These are phyloP conservation scores for Cercophora sp. DNA, from an alignment of 495 filamentous ascomycete species.

Conservation along the genomic window DNA sequence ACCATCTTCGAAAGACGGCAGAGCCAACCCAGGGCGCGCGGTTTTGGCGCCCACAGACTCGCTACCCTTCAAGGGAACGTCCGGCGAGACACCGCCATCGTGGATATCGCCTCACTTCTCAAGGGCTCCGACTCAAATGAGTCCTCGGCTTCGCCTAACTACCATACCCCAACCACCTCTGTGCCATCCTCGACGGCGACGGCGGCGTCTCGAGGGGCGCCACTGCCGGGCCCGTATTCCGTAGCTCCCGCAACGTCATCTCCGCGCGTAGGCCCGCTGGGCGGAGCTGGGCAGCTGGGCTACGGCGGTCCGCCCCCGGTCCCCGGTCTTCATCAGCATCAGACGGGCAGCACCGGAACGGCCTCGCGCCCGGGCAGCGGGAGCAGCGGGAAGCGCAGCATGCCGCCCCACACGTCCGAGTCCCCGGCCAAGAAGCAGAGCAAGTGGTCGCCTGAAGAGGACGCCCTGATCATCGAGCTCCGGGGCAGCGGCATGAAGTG, in stretches of 20 bases:
- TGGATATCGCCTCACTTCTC: conserved; percentile 85
- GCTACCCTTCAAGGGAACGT: conserved; percentile 24
- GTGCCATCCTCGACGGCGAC: conserved; percentile 40
- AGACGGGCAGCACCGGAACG: conserved; percentile 4
- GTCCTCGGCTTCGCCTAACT: conserved; percentile 54
- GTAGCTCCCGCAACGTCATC: conserved; percentile 22
- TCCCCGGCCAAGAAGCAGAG: conserved; percentile 90
- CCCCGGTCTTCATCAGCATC: neutral
- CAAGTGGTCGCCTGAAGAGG: conserved; percentile 93
- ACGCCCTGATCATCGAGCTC: conserved; percentile 82
- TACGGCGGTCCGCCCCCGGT: conserved; percentile 4
- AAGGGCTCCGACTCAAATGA: conserved; percentile 79
- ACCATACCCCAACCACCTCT: conserved; percentile 49
- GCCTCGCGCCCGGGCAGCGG: conserved; percentile 18
- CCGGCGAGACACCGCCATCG: conserved; percentile 58
- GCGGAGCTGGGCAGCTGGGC: too few relatives aligned
- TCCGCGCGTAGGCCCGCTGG: conserved; percentile 15
- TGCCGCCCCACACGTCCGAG: conserved; percentile 56
- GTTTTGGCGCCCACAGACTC: conserved; percentile 18
- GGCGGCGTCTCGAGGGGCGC: conserved; percentile 22
- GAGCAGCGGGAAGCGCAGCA: conserved; percentile 38
- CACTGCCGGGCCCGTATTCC: conserved; percentile 17
- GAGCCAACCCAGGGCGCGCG: conserved; percentile 10
- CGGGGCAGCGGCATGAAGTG: conserved; percentile 91
- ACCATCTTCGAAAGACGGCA: conserved; percentile 3